Percentiles rank a stretch among this genome's conserved stretches.
Conservation (phyloP, 83 land plant genomes). For the Thuja plicata region DNA sequence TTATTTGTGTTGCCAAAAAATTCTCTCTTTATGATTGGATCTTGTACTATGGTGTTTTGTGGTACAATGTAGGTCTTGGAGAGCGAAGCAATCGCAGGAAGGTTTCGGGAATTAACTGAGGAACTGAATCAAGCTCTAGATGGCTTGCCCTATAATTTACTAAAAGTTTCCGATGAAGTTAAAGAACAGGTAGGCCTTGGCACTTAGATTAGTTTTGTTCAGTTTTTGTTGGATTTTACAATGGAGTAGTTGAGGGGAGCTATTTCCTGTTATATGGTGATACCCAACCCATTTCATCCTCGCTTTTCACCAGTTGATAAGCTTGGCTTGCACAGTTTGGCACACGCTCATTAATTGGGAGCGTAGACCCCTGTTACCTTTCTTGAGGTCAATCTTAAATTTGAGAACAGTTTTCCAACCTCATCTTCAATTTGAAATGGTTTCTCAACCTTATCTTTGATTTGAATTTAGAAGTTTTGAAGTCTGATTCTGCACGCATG, state of each 20-base stretch:
- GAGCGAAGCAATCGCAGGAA: conserved; percentile 53
- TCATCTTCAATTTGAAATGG: not conserved
- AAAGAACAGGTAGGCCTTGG: conserved; percentile 65
- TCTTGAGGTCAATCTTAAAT: not conserved
- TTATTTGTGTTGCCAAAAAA: not conserved
- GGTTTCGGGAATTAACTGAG: conserved; percentile 57
- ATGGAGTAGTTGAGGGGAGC: not conserved
- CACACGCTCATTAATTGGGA: not conserved
- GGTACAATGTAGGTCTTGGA: conserved; percentile 58
- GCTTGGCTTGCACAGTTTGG: no score
- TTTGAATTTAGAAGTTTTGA: not conserved
- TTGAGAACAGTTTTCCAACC: not conserved
- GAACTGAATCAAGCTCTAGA: conserved; percentile 62
- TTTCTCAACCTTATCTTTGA: not conserved
- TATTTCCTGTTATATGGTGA: not conserved
- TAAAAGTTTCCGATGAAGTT: conserved; percentile 77
- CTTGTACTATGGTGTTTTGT: conserved; percentile 2
- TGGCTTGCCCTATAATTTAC: conserved; percentile 52
- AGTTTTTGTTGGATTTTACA: not conserved
- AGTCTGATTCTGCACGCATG: not conserved
- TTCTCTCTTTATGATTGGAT: not conserved
- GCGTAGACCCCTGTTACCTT: not conserved
- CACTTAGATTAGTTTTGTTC: not conserved
- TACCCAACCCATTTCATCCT: not conserved
- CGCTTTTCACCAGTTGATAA: not conserved